A percentile compares a stretch with the other conserved stretches of the same genome.
Evolutionary conservation across 805 yeast species (phyloP).

Genomic region (Spencermartinsiella europaea): DNA sequence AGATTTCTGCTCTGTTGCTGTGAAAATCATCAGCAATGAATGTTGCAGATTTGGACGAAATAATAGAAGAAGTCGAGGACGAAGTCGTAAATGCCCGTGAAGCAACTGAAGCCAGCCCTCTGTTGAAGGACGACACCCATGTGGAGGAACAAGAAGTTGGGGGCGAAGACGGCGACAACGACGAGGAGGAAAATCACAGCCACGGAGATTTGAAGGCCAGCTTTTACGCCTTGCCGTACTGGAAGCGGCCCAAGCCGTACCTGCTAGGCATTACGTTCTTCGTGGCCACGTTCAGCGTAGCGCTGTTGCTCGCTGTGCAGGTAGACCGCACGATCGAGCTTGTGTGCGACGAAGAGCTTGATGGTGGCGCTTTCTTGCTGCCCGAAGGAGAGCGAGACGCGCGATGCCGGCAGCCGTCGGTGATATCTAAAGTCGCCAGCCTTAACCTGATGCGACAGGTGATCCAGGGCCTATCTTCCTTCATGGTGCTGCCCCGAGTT

Average conservation of each 20-base stretch:
- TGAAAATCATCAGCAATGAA: too few relatives aligned
- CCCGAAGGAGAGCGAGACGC: constrained; percentile 9
- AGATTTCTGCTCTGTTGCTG: too few relatives aligned
- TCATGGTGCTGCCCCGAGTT: constrained; percentile 34
- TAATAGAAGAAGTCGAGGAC: background rate
- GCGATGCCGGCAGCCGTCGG: constrained; percentile 14
- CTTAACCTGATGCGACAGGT: constrained; percentile 9
- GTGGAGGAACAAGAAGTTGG: background rate
- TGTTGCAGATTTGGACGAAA: background rate
- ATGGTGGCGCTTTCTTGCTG: background rate
- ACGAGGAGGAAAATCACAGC: background rate
- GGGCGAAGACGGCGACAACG: background rate
- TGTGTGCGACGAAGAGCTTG: constrained; percentile 16
- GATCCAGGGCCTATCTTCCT: constrained; percentile 7
- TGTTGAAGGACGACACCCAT: background rate
- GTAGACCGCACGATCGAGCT: constrained; percentile 16
- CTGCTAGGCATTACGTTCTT: constrained; percentile 1
- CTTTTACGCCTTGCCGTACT: constrained; percentile 3
- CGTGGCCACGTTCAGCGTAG: constrained; percentile 2
- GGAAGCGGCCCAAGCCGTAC: constrained; percentile 9
- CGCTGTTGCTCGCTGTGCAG: constrained; percentile 4
- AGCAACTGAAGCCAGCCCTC: background rate
- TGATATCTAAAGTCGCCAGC: constrained; percentile 8
- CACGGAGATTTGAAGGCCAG: constrained; percentile 4
- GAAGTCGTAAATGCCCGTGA: background rate